A percentile compares a stretch with the other conserved stretches of the same genome.
Evolutionary conservation across 164 flowering plant genomes (phyloP).

Genomic region (Buxus sempervirens): DNA sequence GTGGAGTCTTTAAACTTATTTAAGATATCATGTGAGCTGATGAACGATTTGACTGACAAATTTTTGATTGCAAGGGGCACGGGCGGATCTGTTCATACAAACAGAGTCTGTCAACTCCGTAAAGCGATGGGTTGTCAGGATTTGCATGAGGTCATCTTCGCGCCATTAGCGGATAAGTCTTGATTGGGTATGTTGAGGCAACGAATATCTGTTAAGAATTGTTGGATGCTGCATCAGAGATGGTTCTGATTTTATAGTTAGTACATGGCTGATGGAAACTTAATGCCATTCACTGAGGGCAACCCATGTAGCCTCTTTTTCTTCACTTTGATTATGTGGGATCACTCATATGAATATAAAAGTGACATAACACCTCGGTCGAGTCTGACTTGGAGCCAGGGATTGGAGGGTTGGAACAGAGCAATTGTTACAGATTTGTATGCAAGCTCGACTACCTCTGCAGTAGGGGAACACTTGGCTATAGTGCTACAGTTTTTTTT

Average conservation of each 20-base stretch:
- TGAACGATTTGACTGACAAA: constrained; percentile 29
- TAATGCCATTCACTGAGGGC: constrained; percentile 19
- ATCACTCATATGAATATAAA: constrained; percentile 33
- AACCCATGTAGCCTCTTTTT: constrained; percentile 9
- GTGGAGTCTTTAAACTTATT: no score
- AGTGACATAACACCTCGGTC: constrained; percentile 29
- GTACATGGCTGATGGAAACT: constrained; percentile 27
- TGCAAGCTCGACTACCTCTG: constrained; percentile 22
- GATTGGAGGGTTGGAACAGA: constrained; percentile 34
- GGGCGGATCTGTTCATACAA: constrained; percentile 29
- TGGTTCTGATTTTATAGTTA: constrained; percentile 30
- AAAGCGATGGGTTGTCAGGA: constrained; percentile 29
- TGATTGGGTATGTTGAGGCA: constrained; percentile 26
- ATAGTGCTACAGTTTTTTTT: constrained; percentile 32
- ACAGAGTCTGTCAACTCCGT: constrained; percentile 17
- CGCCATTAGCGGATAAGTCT: constrained; percentile 21
- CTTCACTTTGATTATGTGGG: constrained; percentile 29
- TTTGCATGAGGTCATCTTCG: constrained; percentile 21
- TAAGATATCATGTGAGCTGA: constrained; percentile 33
- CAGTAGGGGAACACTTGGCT: constrained; percentile 31
- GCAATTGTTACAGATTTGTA: constrained; percentile 18
- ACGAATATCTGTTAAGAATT: constrained; percentile 27
- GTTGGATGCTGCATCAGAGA: constrained; percentile 27
- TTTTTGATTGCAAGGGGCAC: constrained; percentile 29
- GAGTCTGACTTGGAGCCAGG: constrained; percentile 37